Base-by-base conservation (phyloP, 2,329 filamentous ascomycete genomes). In the Delphinella strobiligena region DNA sequence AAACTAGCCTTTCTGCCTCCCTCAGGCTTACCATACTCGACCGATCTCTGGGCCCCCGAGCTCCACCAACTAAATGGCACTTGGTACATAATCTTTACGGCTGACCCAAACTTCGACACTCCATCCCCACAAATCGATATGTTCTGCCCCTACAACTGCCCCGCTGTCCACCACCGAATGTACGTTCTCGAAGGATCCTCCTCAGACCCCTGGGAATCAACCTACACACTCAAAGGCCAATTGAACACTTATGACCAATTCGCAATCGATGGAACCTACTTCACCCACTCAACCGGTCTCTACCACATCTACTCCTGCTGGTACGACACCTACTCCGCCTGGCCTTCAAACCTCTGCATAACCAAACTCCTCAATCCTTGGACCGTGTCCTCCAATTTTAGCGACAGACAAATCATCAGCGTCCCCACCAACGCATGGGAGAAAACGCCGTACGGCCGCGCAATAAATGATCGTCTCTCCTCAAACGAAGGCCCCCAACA, bases 1-100 rank as follows among this genome's bases (percentile, higher is more conserved):
- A 64, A 62, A 44, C 44, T 61, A 9, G 51, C 66, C 29, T 68
- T 67, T 48, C 44, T 56, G 22, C 64, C 66, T 11, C 56, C 60
- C 22, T 49, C 53, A 19, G 61, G 61, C 33, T 51, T 57, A 39
- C 60, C 62, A 38, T 69, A 68, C 51, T 63, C 62, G 8, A 68
- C 63, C 11, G 57, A 68, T 40, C 51, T 71, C 5, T 71, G 68
- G 67, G 67, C 67, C 4, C 68, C 67, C 2, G 67, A 71, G 44
- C 51, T 72, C 8, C 68, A 72, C 48, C 52, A 56, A n/a, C 55
- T 70, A 31, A 54, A 61, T 42, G 57, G 56, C 32, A 58, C 52
- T 10, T 71, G 68, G 68, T 71, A 69, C 47, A 56, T 71, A 38
- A 70, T 72, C 46, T 71, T 71, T 53, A 72, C 67, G 2, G 68